Evolutionary conservation across 2,329 filamentous ascomycete species (phyloP).

Genomic region (Stachybotrys chlorohalonatus): DNA sequence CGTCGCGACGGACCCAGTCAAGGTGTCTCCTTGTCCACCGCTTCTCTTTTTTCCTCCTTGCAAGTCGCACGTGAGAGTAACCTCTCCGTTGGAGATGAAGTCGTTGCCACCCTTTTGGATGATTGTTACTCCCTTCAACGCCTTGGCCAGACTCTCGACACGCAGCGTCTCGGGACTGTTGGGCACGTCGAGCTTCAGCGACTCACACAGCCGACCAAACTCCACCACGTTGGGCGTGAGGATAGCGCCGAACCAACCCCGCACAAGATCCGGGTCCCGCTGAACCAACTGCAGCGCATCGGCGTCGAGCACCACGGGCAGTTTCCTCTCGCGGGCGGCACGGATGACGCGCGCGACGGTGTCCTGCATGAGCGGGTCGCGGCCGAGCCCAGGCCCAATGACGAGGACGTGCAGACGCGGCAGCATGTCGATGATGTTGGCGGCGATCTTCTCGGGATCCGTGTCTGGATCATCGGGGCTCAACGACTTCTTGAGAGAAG

Average conservation of each 20-base stretch:
- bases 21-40: conserved; percentile 89
- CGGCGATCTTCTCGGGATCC: conserved; percentile 52
- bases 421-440: conserved; percentile 68
- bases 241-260: conserved; percentile 75
- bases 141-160: conserved; percentile 60
- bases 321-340: conserved; percentile 60
- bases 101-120: conserved; percentile 83
- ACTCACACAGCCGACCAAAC: conserved; percentile 73
- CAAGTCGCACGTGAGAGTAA: conserved; percentile 68
- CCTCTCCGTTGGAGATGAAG: conserved; percentile 70
- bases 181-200: conserved; percentile 55
- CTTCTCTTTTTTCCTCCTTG: conserved; percentile 80
- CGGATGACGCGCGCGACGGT: conserved; percentile 72
- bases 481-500: conserved; percentile 23
- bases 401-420: conserved; percentile 85
- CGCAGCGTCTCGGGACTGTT: conserved; percentile 29
- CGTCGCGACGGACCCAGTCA: conserved; percentile 84
- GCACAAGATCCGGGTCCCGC: conserved; percentile 64
- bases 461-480: conserved; percentile 31
- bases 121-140: conserved; percentile 80
- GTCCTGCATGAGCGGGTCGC: conserved; percentile 82
- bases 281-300: conserved; percentile 78
- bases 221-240: conserved; percentile 94
- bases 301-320: conserved; percentile 85
- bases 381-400: conserved; percentile 82